These are phyloP conservation scores for Thelonectria rubi DNA, from an alignment of 2,329 filamentous ascomycete genomes.

Conservation along the genomic window DNA sequence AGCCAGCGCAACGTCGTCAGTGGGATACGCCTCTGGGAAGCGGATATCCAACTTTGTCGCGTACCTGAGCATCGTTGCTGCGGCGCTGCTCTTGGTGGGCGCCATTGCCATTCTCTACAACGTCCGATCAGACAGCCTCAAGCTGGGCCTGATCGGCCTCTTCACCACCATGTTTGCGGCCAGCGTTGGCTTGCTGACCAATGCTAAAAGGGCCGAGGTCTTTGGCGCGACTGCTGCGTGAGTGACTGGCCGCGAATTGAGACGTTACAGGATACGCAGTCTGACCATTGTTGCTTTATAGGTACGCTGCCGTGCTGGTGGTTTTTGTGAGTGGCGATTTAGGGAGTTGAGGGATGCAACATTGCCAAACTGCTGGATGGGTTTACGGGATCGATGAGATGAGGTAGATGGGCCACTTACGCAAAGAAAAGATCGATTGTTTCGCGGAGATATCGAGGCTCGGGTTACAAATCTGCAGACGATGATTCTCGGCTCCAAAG, in stretches of 20 bases:
- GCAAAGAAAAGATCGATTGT: too few species aligned
- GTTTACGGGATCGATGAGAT: too few species aligned
- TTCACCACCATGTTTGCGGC: constrained; percentile 18
- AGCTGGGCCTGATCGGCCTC: constrained; percentile 20
- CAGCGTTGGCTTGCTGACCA: background rate
- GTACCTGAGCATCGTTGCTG: constrained; percentile 16
- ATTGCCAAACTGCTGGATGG: too few species aligned
- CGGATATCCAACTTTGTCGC: constrained; percentile 14
- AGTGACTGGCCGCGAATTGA: background rate
- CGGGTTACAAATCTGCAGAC: too few species aligned
- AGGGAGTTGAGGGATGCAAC: background rate
- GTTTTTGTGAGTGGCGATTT: background rate
- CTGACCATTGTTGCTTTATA: background rate
- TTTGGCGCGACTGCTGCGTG: background rate
- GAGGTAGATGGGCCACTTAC: too few species aligned
- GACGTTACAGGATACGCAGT: background rate
- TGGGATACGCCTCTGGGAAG: background rate
- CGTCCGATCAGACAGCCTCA: constrained; percentile 6
- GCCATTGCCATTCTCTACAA: constrained; percentile 25
- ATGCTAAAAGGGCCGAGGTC: background rate
- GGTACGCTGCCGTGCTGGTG: background rate
- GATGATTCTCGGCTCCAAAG: too few species aligned
- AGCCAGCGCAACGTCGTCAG: background rate
- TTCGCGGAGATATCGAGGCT: too few species aligned
- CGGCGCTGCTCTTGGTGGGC: constrained; percentile 19